Evolutionary conservation across 768 basidiomycete species (phyloP).

Genomic region (Leucocoprinus sp.): DNA sequence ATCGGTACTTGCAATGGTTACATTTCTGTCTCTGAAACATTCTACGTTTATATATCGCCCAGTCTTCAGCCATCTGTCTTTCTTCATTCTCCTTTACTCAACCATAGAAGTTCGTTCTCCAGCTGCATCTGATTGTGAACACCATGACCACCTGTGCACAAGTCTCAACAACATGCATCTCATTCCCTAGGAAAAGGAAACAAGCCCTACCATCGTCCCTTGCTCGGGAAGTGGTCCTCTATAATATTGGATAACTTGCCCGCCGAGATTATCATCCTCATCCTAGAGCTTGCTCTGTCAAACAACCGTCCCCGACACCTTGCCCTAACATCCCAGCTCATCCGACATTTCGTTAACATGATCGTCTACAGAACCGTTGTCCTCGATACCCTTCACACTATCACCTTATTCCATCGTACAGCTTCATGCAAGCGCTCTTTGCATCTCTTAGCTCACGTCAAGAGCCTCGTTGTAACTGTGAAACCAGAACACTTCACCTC

Average conservation of each 20-base stretch:
- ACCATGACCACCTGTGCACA: neutral
- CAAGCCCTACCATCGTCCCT: slow-evolving; percentile 3
- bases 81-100: neutral
- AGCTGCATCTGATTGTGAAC: neutral
- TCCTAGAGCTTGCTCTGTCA: slow-evolving; percentile 27
- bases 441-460: slow-evolving; percentile 26
- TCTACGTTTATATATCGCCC: neutral
- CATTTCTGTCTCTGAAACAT: neutral
- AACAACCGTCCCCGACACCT: slow-evolving; percentile 22
- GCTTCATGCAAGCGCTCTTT: slow-evolving; percentile 17
- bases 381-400: slow-evolving; percentile 21
- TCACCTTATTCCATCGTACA: slow-evolving; percentile 30
- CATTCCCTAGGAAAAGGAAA: neutral
- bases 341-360: slow-evolving; percentile 24
- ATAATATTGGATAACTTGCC: slow-evolving; percentile 27
- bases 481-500: slow-evolving; percentile 14
- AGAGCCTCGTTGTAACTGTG: slow-evolving; percentile 28
- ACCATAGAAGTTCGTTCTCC: neutral
- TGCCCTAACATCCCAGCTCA: slow-evolving; percentile 22
- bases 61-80: neutral
- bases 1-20: slow-evolving; percentile 3
- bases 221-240: slow-evolving; percentile 5
- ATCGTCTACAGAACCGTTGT: slow-evolving; percentile 33
- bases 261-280: slow-evolving; percentile 27
- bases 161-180: neutral